Percentiles rank a stretch among this genome's conserved stretches.
Evolutionary conservation across 1,284 basidiomycete genomes (phyloP).

Genomic region (Inonotus hispidus): DNA sequence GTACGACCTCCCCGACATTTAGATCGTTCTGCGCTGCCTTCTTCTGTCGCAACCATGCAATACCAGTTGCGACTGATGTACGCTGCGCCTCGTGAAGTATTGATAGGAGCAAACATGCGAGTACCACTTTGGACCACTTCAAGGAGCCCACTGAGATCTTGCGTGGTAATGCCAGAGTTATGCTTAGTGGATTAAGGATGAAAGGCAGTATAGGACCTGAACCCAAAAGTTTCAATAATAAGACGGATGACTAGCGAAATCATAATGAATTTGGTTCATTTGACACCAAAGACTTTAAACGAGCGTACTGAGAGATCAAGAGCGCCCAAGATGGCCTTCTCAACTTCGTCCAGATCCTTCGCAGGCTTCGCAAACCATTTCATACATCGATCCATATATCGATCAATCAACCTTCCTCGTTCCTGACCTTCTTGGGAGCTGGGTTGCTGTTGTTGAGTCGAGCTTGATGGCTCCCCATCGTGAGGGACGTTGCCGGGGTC

Average conservation of each 20-base stretch:
- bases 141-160: conserved; percentile 14
- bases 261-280: neutral
- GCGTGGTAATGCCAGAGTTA: conserved; percentile 21
- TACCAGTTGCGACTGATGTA: conserved; percentile 18
- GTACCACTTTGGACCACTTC: conserved; percentile 20
- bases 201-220: conserved; percentile 24
- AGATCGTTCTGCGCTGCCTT: conserved; percentile 3
- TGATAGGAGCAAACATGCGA: conserved; percentile 20
- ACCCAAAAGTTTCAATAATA: conserved; percentile 22
- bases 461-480: conserved; percentile 3
- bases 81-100: conserved; percentile 24
- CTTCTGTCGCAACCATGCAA: conserved; percentile 13
- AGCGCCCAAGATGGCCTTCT: conserved; percentile 19
- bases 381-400: conserved; percentile 4
- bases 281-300: neutral
- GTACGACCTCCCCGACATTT: conserved; percentile 10
- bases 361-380: conserved; percentile 19
- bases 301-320: conserved; percentile 21
- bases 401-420: neutral
- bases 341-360: conserved; percentile 20
- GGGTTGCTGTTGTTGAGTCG: neutral
- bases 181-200: conserved; percentile 23
- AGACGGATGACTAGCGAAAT: conserved; percentile 22
- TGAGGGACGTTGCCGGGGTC: conserved; percentile 8
- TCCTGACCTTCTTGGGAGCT: neutral